A percentile compares a stretch with the other conserved stretches of the same genome.
Conservation (phyloP, 73 alveolate species). For the Paramecium sexaurelia region DNA sequence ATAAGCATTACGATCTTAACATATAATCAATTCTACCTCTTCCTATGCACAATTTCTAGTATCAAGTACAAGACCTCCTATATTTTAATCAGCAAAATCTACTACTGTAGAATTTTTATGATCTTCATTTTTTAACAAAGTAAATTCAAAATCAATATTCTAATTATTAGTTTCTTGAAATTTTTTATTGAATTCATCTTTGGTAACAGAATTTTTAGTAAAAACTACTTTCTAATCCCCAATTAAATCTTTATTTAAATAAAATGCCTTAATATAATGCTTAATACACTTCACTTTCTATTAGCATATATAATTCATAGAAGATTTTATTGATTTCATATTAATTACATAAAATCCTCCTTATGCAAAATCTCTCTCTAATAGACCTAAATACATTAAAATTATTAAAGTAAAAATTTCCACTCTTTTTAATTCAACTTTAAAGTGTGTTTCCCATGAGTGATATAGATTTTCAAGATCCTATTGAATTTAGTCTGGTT, state of each 20-base stretch:
- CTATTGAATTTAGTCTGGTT: background rate
- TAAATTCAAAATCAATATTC: background rate
- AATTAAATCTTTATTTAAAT: background rate
- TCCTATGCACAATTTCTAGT: slow-evolving; percentile 75
- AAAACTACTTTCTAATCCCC: background rate
- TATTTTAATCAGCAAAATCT: slow-evolving; percentile 11
- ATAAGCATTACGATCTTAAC: background rate
- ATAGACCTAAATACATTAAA: background rate
- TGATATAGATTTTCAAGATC: background rate
- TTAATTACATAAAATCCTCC: background rate
- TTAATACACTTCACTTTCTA: background rate
- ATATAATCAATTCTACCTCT: background rate
- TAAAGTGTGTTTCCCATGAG: background rate
- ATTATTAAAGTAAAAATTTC: background rate
- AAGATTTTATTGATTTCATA: background rate
- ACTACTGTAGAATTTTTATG: background rate
- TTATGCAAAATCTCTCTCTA: background rate
- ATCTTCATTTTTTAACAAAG: background rate
- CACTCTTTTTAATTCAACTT: background rate
- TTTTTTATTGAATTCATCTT: background rate
- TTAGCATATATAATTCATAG: background rate
- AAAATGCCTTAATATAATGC: background rate
- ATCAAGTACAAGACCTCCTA: background rate
- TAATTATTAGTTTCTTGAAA: background rate
- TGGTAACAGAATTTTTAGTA: background rate